These are phyloP conservation scores for Podospora fimiseda DNA, from an alignment of 495 filamentous ascomycete genomes.

Conservation along the genomic window DNA sequence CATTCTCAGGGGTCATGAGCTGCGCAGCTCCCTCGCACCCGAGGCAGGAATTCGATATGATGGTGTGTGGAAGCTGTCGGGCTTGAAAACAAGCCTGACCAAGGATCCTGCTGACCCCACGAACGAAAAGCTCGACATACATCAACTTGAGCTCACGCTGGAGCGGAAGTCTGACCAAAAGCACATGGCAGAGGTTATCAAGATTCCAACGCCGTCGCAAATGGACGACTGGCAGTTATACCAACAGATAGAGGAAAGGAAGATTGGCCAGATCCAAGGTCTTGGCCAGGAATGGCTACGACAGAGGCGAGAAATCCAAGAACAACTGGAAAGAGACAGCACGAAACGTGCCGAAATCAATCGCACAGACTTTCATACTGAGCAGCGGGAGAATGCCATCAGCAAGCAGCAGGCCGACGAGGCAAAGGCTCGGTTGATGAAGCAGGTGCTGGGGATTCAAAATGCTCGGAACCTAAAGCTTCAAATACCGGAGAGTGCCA, in stretches of 20 bases:
- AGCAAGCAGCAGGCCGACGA: too few species aligned
- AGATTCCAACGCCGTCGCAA: not conserved
- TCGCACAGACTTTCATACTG: too few species aligned
- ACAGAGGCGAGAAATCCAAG: too few species aligned
- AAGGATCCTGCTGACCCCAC: not conserved
- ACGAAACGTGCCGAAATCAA: too few species aligned
- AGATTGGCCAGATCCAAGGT: not conserved
- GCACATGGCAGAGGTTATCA: not conserved
- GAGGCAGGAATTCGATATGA: constrained; percentile 43
- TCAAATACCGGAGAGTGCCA: too few species aligned
- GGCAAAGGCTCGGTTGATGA: too few species aligned
- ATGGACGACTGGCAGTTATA: not conserved
- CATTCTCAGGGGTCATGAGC: constrained; percentile 34
- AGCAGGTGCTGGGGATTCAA: too few species aligned
- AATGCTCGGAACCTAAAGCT: too few species aligned
- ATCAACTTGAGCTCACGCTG: not conserved
- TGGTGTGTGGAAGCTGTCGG: constrained; percentile 35
- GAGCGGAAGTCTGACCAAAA: not conserved
- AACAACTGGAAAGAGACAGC: too few species aligned
- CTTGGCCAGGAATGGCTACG: too few species aligned
- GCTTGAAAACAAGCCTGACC: not conserved
- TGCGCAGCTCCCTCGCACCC: constrained; percentile 42
- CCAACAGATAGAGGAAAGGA: not conserved
- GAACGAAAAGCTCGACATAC: not conserved
- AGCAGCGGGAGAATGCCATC: too few species aligned